These are phyloP conservation scores for Hordeum pubiflorum DNA, from an alignment of 202 grass and related monocot genomes.

Conservation along the genomic window DNA sequence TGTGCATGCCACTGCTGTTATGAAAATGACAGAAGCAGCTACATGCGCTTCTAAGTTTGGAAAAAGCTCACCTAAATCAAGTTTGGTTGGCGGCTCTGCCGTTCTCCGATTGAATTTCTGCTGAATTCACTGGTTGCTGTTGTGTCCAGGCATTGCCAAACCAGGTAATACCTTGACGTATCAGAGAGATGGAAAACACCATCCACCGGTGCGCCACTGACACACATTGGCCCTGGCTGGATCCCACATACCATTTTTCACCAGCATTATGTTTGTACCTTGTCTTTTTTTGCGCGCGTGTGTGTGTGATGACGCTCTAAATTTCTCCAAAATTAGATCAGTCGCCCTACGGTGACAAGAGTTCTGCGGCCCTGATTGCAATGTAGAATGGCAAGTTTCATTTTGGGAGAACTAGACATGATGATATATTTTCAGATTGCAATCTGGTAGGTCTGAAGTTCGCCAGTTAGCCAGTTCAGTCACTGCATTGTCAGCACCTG, in stretches of 20 bases:
- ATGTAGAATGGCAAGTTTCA: constrained; percentile 12
- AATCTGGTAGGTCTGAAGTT: background rate
- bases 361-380: background rate
- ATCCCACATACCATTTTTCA: background rate
- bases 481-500: background rate
- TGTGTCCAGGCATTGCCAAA: background rate
- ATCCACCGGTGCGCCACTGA: background rate
- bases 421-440: background rate
- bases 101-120: background rate
- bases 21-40: background rate
- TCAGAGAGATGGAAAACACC: background rate
- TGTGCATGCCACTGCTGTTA: constrained; percentile 4
- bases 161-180: background rate
- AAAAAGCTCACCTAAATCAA: background rate
- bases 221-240: background rate
- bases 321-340: background rate
- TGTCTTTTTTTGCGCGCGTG: background rate
- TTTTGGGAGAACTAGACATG: background rate
- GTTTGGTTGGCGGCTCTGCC: background rate
- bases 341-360: background rate
- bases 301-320: background rate
- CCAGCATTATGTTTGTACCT: background rate
- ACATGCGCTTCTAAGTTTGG: background rate
- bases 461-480: background rate
- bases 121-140: background rate